These are phyloP conservation scores for Leishmania major DNA, from an alignment of 208 protist genomes.

Conservation along the genomic window DNA sequence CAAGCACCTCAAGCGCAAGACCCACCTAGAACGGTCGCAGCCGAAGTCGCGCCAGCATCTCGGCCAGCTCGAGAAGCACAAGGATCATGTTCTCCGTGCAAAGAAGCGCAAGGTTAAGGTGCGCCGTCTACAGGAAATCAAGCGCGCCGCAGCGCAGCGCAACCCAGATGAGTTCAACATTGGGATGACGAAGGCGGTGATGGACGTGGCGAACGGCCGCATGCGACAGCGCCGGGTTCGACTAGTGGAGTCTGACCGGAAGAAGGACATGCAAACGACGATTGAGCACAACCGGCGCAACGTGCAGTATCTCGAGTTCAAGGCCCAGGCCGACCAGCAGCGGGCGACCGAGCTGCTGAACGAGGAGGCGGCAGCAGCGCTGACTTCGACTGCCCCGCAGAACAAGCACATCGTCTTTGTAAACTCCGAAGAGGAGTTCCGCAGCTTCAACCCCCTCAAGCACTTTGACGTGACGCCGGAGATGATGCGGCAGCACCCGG, in stretches of 20 bases:
- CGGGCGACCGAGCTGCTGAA: conserved; percentile 77
- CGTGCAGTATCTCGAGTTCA: conserved; percentile 87
- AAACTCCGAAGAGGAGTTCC: conserved; percentile 81
- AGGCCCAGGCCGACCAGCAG: conserved; percentile 62
- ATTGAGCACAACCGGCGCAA: conserved; percentile 75
- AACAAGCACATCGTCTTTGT: conserved; percentile 91
- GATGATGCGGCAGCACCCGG: conserved; percentile 88
- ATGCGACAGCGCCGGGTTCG: conserved; percentile 61
- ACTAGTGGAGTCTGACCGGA: conserved; percentile 46
- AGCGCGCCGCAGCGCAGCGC: conserved; percentile 84
- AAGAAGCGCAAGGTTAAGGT: conserved; percentile 82
- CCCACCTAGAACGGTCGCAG: conserved; percentile 91
- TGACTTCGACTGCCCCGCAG: conserved; percentile 62
- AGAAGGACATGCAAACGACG: conserved; percentile 59
- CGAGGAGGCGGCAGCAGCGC: conserved; percentile 66
- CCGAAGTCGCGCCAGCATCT: conserved; percentile 77
- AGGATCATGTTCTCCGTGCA: conserved; percentile 90
- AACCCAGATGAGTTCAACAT: conserved; percentile 96
- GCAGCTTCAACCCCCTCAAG: conserved; percentile 66
- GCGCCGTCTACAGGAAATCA: conserved; percentile 70
- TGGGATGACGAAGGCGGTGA: conserved; percentile 91
- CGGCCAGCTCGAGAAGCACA: conserved; percentile 94
- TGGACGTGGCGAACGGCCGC: conserved; percentile 85
- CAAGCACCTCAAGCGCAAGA: conserved; percentile 91
- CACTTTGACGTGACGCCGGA: conserved; percentile 85